Evolutionary conservation across 2,329 filamentous ascomycete genomes (phyloP), one percentile per base, ranked within the genome.

Genomic region (Aspergillus niger): DNA sequence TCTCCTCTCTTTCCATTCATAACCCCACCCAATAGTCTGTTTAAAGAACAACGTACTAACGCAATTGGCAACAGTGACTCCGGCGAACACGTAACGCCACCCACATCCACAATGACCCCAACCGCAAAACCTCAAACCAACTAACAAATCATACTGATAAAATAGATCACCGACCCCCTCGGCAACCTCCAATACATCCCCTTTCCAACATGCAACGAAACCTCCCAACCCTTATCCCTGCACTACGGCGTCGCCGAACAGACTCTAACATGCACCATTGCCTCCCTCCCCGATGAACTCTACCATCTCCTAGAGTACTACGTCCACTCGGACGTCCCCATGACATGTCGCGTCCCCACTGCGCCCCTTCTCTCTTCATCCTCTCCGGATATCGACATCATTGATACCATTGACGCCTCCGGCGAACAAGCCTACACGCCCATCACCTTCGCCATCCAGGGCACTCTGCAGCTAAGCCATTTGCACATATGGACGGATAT

Each of bases 241-340:
- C 85, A 86, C 75, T 98, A 97, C 80, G 93, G 93, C 74, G 79
- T 90, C 67, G 76, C 77, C 48, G 75, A 79, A 75, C 32, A 36
- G 11, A 92, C 96, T 50, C 78, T 86, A 63, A 82, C 78, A 47
- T 82, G 81, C 69, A 81, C 85, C 49, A 81, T 84, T 61, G 75
- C 78, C 59, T 76, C 77, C 30, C 79, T 84, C 8, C 78, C 82
- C 30, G 85, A 86, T 62, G 76, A 83, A 2, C 77, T 83, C 38
- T 81, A 85, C 65, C 85, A 86, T 67, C 70, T 85, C 24, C 65
- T 84, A 44, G 74, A 98, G 80, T 98, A 97, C 84, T 98, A 98
- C 83, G 89, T 98, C 76, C 95, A 98, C 83, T 92, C 90, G 80
- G 95, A 99, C 78, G 93, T 92, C 17, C 95, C 95, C 8, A 83